phyloP scores from a whole-genome alignment of 768 basidiomycete species.

The Xanthoconium stramineum region DNA sequence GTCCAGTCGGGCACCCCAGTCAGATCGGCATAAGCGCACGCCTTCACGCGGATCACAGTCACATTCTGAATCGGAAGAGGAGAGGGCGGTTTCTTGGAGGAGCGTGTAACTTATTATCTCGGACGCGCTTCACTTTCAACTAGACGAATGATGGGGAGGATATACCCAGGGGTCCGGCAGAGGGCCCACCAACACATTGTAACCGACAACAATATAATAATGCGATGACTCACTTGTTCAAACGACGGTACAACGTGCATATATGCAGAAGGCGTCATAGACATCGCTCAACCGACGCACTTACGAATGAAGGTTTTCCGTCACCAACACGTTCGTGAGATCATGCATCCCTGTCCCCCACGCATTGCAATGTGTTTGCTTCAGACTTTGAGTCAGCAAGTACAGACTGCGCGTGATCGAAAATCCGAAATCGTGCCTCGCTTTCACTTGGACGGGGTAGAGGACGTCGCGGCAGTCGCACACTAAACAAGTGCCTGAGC shows the following conservation, averaged over 20 bases:
- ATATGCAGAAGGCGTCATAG: too few species aligned
- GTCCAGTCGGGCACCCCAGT: neutral
- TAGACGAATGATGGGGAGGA: neutral
- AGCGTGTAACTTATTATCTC: neutral
- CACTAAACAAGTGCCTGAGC: conserved; percentile 14
- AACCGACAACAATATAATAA: neutral
- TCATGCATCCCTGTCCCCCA: neutral
- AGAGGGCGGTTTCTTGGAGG: conserved; percentile 16
- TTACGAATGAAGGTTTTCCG: neutral
- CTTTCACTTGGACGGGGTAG: conserved; percentile 3
- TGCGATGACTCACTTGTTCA: too few species aligned
- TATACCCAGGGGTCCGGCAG: neutral
- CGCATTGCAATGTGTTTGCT: neutral
- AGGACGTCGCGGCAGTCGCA: conserved; percentile 23
- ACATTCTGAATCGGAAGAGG: conserved; percentile 18
- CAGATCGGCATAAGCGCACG: neutral
- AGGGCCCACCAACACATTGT: neutral
- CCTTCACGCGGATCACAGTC: conserved; percentile 10
- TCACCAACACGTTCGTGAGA: conserved; percentile 7
- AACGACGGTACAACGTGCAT: too few species aligned
- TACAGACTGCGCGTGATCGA: neutral
- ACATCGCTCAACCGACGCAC: too few species aligned
- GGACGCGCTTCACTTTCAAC: too few species aligned
- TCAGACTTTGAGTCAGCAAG: conserved; percentile 16
- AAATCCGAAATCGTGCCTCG: conserved; percentile 6